Evolutionary conservation across 805 yeast species (phyloP).

Genomic region (Candida coquimbonensis): DNA sequence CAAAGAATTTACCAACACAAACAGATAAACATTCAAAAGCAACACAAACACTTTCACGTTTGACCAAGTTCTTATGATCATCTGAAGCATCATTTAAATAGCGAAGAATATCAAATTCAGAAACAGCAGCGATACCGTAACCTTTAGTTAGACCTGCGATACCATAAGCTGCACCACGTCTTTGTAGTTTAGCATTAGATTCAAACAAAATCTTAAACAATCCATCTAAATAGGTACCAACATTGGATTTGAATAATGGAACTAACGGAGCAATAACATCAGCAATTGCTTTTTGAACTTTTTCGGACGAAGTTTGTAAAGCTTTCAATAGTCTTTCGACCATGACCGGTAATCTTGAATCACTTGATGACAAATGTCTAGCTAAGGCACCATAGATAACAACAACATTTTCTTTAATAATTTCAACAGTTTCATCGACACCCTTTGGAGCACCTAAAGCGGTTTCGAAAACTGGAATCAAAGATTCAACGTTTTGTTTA

Average conservation of each 20-base stretch:
- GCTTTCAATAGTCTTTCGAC: slow-evolving; percentile 67
- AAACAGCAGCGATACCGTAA: slow-evolving; percentile 70
- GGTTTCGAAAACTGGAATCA: slow-evolving; percentile 76
- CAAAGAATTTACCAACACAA: slow-evolving; percentile 70
- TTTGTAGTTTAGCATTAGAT: slow-evolving; percentile 36
- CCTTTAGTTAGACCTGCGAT: slow-evolving; percentile 92
- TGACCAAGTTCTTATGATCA: slow-evolving; percentile 65
- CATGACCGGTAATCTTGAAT: slow-evolving; percentile 57
- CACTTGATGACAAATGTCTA: slow-evolving; percentile 65
- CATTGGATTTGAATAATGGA: slow-evolving; percentile 40
- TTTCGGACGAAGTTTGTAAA: slow-evolving; percentile 80
- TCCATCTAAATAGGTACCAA: slow-evolving; percentile 47
- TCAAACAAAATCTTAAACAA: slow-evolving; percentile 55
- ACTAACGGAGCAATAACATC: slow-evolving; percentile 84
- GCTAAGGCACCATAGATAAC: slow-evolving; percentile 89
- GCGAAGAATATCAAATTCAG: slow-evolving; percentile 72
- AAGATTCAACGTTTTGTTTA: slow-evolving; percentile 52
- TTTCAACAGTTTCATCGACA: slow-evolving; percentile 44
- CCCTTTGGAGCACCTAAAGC: slow-evolving; percentile 46
- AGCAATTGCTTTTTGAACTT: slow-evolving; percentile 82
- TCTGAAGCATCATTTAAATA: slow-evolving; percentile 77
- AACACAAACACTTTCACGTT: slow-evolving; percentile 83
- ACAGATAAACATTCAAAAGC: slow-evolving; percentile 81
- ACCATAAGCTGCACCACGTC: slow-evolving; percentile 96
- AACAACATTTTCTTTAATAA: slow-evolving; percentile 70